Conservation (phyloP, 2,329 filamentous ascomycete species). For the Alternaria novae-zelandiae region DNA sequence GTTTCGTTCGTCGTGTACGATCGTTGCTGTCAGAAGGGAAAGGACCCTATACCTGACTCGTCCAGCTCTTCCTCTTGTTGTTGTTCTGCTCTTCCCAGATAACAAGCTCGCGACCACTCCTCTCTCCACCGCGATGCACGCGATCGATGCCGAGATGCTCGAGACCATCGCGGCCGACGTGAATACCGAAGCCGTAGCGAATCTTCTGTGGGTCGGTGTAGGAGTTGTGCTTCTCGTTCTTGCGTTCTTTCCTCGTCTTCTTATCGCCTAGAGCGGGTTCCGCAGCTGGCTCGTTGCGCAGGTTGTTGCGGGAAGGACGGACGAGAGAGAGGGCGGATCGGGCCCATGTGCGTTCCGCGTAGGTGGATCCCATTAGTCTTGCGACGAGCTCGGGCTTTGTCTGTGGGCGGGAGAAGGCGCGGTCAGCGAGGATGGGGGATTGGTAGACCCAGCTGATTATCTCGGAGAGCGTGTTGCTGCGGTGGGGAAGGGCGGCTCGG, state of each 20-base stretch:
- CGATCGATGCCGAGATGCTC: conserved; percentile 68
- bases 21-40: neutral
- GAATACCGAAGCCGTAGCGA: conserved; percentile 64
- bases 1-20: neutral
- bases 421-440: conserved; percentile 73
- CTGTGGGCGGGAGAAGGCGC: conserved; percentile 71
- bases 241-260: conserved; percentile 16
- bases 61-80: conserved; percentile 36
- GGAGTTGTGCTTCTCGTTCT: conserved; percentile 37
- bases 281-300: conserved; percentile 30
- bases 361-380: conserved; percentile 65
- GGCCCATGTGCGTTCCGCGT: conserved; percentile 52
- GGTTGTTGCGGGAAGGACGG: conserved; percentile 35
- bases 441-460: conserved; percentile 78
- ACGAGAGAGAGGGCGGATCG: conserved; percentile 37
- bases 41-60: conserved; percentile 9
- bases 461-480: conserved; percentile 74
- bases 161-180: conserved; percentile 63
- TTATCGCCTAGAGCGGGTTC: conserved; percentile 27
- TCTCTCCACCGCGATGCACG: conserved; percentile 49
- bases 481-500: conserved; percentile 73
- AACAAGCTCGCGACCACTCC: conserved; percentile 43
- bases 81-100: conserved; percentile 46
- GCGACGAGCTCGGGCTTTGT: conserved; percentile 73
- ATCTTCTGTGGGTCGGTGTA: conserved; percentile 40